phyloP scores from a whole-genome alignment of 805 yeast genomes.

The Candida broadrunensis region DNA sequence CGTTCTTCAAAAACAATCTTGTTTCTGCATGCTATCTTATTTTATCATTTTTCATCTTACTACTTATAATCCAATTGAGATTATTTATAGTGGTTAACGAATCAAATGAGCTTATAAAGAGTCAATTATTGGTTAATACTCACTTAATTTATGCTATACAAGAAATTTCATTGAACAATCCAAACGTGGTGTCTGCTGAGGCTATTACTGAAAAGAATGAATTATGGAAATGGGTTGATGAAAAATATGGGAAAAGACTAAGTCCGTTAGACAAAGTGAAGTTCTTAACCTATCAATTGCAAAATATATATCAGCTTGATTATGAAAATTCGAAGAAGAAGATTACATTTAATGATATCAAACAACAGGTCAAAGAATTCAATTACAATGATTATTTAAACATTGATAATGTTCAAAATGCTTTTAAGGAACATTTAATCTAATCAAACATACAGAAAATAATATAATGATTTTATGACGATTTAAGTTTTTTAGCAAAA shows the following conservation, averaged over 20 bases:
- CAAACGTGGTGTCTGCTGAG: background rate
- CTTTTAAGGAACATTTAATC: constrained; percentile 8
- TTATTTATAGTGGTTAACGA: constrained; percentile 14
- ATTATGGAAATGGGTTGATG: constrained; percentile 21
- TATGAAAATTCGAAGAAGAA: background rate
- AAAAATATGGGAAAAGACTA: constrained; percentile 13
- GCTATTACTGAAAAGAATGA: constrained; percentile 2
- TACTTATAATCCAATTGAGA: constrained; percentile 18
- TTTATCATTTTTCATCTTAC: constrained; percentile 16
- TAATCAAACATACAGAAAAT: constrained; percentile 2
- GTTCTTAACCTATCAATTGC: constrained; percentile 15
- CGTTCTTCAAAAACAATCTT: constrained; percentile 10
- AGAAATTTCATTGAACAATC: background rate
- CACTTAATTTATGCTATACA: constrained; percentile 9
- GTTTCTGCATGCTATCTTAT: constrained; percentile 15
- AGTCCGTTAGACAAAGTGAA: constrained; percentile 15
- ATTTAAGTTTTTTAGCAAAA: too few relatives aligned
- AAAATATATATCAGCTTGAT: constrained; percentile 1
- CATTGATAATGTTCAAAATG: constrained; percentile 7
- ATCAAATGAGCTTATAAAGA: constrained; percentile 19
- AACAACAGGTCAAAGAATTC: constrained; percentile 8
- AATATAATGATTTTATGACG: background rate
- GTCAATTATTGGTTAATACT: constrained; percentile 16
- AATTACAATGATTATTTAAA: constrained; percentile 11
- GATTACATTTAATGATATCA: constrained; percentile 1